Percentiles rank a stretch among this genome's conserved stretches.
Conservation (phyloP, 805 yeast species). For the Starmerella powellii region DNA sequence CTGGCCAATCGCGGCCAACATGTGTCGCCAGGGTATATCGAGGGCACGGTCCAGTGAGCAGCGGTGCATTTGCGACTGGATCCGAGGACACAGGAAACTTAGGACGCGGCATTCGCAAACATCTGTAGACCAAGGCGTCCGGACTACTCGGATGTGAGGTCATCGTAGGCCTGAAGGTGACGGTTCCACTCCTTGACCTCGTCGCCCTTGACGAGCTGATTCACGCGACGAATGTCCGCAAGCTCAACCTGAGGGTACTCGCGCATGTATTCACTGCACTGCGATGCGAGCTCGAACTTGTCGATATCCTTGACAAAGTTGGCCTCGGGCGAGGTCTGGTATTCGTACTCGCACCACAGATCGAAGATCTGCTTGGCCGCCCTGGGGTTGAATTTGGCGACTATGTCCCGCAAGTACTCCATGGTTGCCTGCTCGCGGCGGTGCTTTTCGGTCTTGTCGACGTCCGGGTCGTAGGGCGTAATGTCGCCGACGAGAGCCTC, state of each 20-base stretch:
- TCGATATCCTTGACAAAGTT: conserved; percentile 87
- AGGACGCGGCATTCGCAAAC: too few relatives aligned
- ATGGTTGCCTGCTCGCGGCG: conserved; percentile 68
- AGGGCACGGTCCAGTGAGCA: too few relatives aligned
- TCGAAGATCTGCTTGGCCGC: conserved; percentile 56
- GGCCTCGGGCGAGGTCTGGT: conserved; percentile 69
- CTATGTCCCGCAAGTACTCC: conserved; percentile 46
- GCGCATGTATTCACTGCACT: conserved; percentile 54
- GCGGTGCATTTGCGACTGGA: too few relatives aligned
- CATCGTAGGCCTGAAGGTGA: conserved; percentile 26
- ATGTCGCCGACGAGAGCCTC: conserved; percentile 91
- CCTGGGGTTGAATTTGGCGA: conserved; percentile 48
- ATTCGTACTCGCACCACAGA: conserved; percentile 83
- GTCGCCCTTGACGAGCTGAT: conserved; percentile 49
- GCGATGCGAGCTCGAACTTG: conserved; percentile 65
- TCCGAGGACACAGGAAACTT: too few relatives aligned
- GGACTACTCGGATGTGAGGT: too few relatives aligned
- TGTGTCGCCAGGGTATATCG: too few relatives aligned
- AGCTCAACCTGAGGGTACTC: conserved; percentile 45
- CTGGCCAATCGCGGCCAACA: too few relatives aligned
- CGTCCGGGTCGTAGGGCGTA: conserved; percentile 63
- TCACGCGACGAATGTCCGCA: conserved; percentile 56
- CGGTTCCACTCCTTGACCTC: conserved; percentile 63
- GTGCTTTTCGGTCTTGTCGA: conserved; percentile 65
- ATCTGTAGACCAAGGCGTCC: too few relatives aligned